phyloP scores from a whole-genome alignment of 257 asterid genomes.

The Forsythia suspensa region DNA sequence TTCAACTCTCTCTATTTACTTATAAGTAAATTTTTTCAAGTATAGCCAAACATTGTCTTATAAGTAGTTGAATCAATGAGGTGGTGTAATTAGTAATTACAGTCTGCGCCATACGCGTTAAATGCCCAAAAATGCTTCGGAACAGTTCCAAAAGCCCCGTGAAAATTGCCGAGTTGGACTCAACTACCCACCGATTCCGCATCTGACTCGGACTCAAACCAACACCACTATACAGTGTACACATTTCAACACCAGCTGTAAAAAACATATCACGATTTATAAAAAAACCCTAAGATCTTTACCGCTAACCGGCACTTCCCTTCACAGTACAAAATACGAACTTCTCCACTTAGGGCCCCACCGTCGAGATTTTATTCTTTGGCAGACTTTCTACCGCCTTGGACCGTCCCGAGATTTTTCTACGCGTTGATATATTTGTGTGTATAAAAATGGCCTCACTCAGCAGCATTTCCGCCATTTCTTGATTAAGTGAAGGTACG shows the following conservation, averaged over 20 bases:
- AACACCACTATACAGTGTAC: neutral
- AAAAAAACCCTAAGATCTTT: neutral
- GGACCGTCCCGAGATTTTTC: neutral
- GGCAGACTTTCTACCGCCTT: neutral
- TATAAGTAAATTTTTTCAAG: no score
- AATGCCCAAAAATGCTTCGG: neutral
- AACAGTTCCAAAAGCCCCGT: conserved; percentile 13
- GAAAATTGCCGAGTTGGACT: conserved; percentile 22
- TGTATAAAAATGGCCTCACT: conserved; percentile 22
- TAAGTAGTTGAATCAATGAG: no score
- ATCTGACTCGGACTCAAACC: conserved; percentile 11
- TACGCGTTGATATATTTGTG: neutral
- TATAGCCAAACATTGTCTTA: no score
- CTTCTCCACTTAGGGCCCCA: neutral
- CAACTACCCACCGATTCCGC: conserved; percentile 5
- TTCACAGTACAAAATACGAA: neutral
- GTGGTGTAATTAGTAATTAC: neutral
- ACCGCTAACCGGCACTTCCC: neutral
- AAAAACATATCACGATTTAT: neutral
- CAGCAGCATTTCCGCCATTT: neutral
- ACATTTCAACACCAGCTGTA: neutral
- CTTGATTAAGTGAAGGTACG: conserved; percentile 54
- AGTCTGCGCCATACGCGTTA: neutral
- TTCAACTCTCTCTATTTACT: no score
- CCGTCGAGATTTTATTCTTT: neutral